These are phyloP conservation scores for Salicornia ramosissima DNA, from an alignment of 148 eudicot species.

Conservation along the genomic window DNA sequence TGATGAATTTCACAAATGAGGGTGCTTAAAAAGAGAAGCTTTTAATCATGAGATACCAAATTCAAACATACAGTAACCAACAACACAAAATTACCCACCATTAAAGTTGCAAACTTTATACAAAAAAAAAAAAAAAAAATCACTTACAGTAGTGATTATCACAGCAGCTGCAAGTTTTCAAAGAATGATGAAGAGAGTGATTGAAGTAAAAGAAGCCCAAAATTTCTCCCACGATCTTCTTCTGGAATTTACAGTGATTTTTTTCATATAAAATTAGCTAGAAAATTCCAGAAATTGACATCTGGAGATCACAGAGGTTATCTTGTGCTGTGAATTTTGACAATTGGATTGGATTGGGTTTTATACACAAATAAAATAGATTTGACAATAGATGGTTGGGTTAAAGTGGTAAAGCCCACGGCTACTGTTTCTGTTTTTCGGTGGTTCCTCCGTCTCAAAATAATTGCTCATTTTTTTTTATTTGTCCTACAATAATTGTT, in stretches of 20 bases:
- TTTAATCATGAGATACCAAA: background rate
- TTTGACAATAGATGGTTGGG: no score
- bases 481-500: no score
- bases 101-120: conserved; percentile 3
- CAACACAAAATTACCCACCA: background rate
- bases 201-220: background rate
- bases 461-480: no score
- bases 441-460: no score
- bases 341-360: conserved; percentile 21
- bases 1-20: background rate
- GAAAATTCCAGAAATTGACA: conserved; percentile 19
- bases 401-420: no score
- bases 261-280: background rate
- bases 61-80: background rate
- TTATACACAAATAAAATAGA: no score
- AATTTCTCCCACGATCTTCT: background rate
- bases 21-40: background rate
- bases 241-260: background rate
- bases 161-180: background rate
- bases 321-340: background rate
- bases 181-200: background rate
- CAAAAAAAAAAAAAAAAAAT: background rate
- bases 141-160: conserved; percentile 8
- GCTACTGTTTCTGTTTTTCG: no score
- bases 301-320: background rate